Evolutionary conservation across 768 basidiomycete species (phyloP), one percentile per base, ranked within the genome.

Genomic region (Cystobasidium tubakii): DNA sequence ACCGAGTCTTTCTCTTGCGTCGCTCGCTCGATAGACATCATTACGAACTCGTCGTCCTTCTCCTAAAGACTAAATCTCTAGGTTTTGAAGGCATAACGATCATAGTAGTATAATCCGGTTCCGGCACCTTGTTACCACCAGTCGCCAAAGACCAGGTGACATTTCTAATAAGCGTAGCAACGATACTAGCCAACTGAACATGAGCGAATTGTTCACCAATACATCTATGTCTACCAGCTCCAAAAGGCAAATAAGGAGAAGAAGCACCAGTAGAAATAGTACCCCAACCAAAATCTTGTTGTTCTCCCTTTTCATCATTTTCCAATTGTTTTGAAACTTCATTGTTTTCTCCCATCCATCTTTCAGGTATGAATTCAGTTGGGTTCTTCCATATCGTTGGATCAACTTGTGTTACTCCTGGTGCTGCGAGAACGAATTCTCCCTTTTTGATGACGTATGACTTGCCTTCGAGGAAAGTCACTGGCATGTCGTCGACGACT

Each of bases 201-300:
- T 96, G 94, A 29, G 96, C 96, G 79, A 98, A 98, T 88, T 92
- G 78, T 83, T 94, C 92, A 76, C 92, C 91, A 75, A 97, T 94
- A 81, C 91, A 98, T 76, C 94, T 85, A 83, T 97, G 95, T 21
- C 78, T 62, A 10, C 96, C 96, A 65, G 96, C 95, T 75, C 96
- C 96, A 79, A 99, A 99, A 1, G 96, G 96, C 80, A 96, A 91
- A 73, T 76, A 77, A 36, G 78, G 75, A 36, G 66, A 72, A 71
- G 77, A 76, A 21, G 78, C 80, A 54, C 79, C 79, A 65, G 75
- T 78, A n/a, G 67, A 91, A 65, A 99, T 90, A 74, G 88, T 87
- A 66, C 96, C 96, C 81, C 91, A 99, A 1, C 96, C 96, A 79
- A 89, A 99, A 81, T 99, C 96, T 75, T 98, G 84, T 84, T 93